phyloP scores from a whole-genome alignment of 2,329 filamentous ascomycete species.

The Zymoseptoria crescenta region DNA sequence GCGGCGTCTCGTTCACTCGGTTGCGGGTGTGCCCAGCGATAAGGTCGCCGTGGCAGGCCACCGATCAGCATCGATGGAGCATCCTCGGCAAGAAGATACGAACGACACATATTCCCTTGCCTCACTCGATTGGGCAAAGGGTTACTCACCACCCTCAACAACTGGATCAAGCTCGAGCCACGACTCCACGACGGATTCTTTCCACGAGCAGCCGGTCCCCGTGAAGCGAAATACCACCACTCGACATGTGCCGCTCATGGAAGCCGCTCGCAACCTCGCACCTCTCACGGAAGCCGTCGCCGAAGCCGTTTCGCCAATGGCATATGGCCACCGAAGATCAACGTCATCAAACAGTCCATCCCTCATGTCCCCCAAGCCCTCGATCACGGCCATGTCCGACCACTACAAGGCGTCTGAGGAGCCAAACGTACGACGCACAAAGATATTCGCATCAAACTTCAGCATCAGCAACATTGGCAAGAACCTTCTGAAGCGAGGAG shows the following conservation, averaged over 20 bases:
- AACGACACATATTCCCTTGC: background rate
- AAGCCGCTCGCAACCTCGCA: conserved; percentile 8
- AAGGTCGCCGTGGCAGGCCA: background rate
- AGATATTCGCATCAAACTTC: conserved; percentile 19
- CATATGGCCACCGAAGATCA: background rate
- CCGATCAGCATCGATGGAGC: background rate
- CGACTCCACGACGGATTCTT: background rate
- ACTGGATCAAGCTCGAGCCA: conserved; percentile 17
- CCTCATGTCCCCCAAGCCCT: background rate
- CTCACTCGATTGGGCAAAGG: conserved; percentile 9
- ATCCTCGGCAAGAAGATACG: background rate
- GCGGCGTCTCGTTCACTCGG: background rate
- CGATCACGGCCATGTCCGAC: background rate
- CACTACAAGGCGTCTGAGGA: background rate
- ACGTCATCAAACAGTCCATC: background rate
- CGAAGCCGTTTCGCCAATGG: background rate
- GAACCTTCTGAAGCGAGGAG: conserved; percentile 1
- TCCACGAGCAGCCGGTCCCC: conserved; percentile 8
- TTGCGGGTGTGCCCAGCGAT: background rate
- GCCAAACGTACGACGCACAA: conserved; percentile 5
- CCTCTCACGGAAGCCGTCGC: conserved; percentile 1
- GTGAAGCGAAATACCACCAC: conserved; percentile 5
- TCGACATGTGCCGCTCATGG: conserved; percentile 15
- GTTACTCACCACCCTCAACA: conserved; percentile 15
- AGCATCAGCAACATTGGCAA: conserved; percentile 16